A percentile compares a stretch with the other conserved stretches of the same genome.
Evolutionary conservation across 78 protist genomes (phyloP).

Genomic region (Salpingoeca rosetta): DNA sequence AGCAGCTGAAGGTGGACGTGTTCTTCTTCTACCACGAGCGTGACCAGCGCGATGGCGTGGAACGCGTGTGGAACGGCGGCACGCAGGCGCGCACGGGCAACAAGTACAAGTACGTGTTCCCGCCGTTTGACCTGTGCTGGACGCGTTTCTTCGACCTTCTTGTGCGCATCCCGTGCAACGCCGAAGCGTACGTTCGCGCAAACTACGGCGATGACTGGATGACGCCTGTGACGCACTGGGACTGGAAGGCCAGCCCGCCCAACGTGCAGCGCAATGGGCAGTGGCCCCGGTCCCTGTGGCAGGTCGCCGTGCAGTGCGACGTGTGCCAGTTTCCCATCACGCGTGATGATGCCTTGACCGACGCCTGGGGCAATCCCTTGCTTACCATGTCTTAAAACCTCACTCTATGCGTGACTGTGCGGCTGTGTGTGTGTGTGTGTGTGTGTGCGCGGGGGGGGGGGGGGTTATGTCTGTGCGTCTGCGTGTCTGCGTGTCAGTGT

Average conservation of each 20-base stretch:
- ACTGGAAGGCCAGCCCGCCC: background rate
- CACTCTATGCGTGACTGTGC: too few species aligned
- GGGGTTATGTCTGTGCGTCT: too few species aligned
- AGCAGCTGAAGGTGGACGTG: background rate
- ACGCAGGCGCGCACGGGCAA: background rate
- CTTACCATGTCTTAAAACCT: too few species aligned
- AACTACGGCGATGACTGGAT: background rate
- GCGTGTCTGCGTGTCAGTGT: too few species aligned
- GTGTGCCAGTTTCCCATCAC: too few species aligned
- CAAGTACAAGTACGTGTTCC: background rate
- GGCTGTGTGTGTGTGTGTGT: too few species aligned
- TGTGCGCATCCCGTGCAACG: background rate
- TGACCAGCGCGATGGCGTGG: background rate
- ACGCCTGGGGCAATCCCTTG: too few species aligned
- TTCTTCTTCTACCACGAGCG: background rate
- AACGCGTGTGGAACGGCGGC: background rate
- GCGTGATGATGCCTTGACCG: too few species aligned
- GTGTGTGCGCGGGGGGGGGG: too few species aligned
- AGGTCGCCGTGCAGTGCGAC: background rate
- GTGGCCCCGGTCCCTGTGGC: background rate
- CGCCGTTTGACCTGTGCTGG: background rate
- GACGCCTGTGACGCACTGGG: background rate
- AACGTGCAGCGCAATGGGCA: background rate
- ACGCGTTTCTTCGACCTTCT: background rate
- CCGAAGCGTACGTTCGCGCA: background rate